A percentile compares a stretch with the other conserved stretches of the same genome.
Evolutionary conservation across 169 alveolate genomes (phyloP).

Genomic region (Plasmodium chabaudi): DNA sequence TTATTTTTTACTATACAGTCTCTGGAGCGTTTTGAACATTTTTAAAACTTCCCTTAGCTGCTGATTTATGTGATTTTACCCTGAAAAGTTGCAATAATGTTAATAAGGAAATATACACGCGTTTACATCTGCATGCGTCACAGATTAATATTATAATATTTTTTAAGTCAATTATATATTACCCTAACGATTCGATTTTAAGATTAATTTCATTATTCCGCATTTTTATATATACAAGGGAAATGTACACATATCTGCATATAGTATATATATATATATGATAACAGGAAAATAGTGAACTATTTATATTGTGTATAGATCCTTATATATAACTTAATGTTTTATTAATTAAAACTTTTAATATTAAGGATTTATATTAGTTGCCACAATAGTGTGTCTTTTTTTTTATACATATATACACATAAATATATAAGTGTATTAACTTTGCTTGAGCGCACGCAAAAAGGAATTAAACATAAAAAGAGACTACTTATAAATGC

Average conservation of each 20-base stretch:
- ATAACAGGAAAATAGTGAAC: too few relatives aligned
- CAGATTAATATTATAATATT: too few relatives aligned
- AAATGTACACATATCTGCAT: slow-evolving; percentile 3
- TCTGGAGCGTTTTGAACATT: slow-evolving; percentile 3
- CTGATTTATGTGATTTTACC: slow-evolving; percentile 13
- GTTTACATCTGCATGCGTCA: not conserved
- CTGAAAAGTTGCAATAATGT: slow-evolving; percentile 13
- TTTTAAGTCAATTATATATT: not conserved
- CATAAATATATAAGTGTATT: not conserved
- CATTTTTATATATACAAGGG: slow-evolving; percentile 15
- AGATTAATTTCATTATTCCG: slow-evolving; percentile 17
- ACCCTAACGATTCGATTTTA: slow-evolving; percentile 52
- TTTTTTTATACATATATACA: not conserved
- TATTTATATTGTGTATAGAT: too few relatives aligned
- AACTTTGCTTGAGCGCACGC: too few relatives aligned
- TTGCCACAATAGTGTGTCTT: not conserved
- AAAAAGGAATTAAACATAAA: too few relatives aligned
- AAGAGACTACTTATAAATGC: too few relatives aligned
- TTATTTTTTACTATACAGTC: slow-evolving; percentile 3
- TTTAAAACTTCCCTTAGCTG: not conserved
- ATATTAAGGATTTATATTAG: not conserved
- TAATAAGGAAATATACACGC: not conserved
- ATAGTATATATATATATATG: not conserved
- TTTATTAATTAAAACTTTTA: not conserved
- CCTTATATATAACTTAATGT: too few relatives aligned